A percentile compares a stretch with the other conserved stretches of the same genome.
Evolutionary conservation across 306 rosid species (phyloP).

Genomic region (Spatholobus suberectus): DNA sequence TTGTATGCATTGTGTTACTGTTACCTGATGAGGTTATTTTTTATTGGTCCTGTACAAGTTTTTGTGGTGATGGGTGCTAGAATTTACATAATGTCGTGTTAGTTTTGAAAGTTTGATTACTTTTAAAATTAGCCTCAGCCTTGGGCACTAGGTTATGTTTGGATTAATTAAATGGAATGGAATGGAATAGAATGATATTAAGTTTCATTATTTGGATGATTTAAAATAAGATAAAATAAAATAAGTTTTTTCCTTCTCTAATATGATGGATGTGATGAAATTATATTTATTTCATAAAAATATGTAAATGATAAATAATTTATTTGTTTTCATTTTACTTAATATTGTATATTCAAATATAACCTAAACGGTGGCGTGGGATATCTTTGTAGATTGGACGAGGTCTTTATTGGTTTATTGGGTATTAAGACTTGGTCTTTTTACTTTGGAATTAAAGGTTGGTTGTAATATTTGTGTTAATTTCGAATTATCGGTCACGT

Average conservation of each 20-base stretch:
- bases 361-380: neutral
- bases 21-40: conserved; percentile 5
- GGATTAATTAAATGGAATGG: neutral
- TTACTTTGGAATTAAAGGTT: neutral
- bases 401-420: neutral
- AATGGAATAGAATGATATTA: neutral
- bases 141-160: neutral
- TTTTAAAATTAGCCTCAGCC: neutral
- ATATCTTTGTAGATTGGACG: neutral
- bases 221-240: neutral
- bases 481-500: neutral
- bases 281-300: neutral
- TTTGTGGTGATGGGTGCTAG: neutral
- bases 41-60: neutral
- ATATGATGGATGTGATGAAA: neutral
- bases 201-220: neutral
- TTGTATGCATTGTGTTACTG: conserved; percentile 16
- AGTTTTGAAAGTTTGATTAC: neutral
- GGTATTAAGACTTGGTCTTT: neutral
- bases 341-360: neutral
- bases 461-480: neutral
- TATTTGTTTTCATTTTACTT: neutral
- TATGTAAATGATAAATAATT: neutral
- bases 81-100: neutral
- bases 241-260: neutral